These are phyloP conservation scores for Ascoidea rubescens DNA, from an alignment of 805 yeast genomes.

Conservation along the genomic window DNA sequence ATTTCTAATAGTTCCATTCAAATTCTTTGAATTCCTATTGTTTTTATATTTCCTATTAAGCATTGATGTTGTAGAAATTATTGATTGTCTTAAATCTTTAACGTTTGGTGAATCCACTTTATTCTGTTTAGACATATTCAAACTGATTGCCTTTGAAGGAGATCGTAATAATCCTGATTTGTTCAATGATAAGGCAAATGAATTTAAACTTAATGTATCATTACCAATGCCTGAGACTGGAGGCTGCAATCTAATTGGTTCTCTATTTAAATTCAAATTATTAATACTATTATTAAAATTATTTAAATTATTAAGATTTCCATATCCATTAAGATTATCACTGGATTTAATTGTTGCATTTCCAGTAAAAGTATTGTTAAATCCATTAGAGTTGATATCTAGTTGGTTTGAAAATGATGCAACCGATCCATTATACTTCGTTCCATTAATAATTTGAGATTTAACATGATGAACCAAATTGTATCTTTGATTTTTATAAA, in stretches of 20 bases:
- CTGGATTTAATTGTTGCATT: too few relatives aligned
- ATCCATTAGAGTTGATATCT: neutral
- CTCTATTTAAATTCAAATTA: too few relatives aligned
- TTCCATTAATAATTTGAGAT: neutral
- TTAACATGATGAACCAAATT: neutral
- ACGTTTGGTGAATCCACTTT: neutral
- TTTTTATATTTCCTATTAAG: too few relatives aligned
- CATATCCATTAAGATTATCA: too few relatives aligned
- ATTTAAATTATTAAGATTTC: too few relatives aligned
- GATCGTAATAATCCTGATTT: neutral
- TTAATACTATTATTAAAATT: too few relatives aligned
- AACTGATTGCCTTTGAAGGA: neutral
- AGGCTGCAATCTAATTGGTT: neutral
- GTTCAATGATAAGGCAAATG: neutral
- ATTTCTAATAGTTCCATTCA: neutral
- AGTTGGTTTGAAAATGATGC: too few relatives aligned
- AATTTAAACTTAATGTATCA: neutral
- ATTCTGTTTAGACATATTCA: too few relatives aligned
- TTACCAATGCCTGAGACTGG: neutral
- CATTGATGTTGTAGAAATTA: neutral
- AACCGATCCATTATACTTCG: neutral
- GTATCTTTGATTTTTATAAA: neutral
- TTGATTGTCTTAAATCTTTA: neutral
- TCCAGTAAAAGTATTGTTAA: neutral
- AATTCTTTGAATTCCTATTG: neutral